phyloP scores from a whole-genome alignment of 2,329 filamentous ascomycete species.

The Fusarium drepaniforme region DNA sequence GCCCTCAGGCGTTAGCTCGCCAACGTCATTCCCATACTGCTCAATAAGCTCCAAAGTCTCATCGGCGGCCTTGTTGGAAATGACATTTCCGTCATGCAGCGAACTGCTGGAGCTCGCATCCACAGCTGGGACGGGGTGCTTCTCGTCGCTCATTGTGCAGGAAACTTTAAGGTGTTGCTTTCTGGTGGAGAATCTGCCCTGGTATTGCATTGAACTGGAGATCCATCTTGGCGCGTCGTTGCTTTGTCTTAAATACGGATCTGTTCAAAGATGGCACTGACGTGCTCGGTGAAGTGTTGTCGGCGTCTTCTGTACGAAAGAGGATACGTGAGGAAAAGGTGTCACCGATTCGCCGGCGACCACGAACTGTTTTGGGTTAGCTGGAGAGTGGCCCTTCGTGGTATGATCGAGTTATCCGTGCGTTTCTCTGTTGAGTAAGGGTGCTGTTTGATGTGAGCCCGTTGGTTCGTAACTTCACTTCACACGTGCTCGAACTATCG shows the following conservation, averaged over 20 bases:
- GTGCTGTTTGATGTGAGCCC: background rate
- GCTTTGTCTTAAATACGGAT: background rate
- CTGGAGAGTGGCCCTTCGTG: too few relatives aligned
- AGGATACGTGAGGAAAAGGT: background rate
- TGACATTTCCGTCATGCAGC: background rate
- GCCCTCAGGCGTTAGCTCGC: background rate
- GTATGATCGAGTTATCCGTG: background rate
- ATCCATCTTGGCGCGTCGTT: background rate
- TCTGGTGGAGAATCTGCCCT: background rate
- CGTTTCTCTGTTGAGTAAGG: background rate
- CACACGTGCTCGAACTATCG: background rate
- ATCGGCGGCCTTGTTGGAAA: constrained; percentile 11
- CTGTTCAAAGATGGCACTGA: background rate
- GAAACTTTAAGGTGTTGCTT: background rate
- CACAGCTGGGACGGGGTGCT: background rate
- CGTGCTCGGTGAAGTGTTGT: background rate
- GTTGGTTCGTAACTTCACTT: background rate
- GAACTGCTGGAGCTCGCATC: constrained; percentile 8
- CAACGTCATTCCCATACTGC: constrained; percentile 1
- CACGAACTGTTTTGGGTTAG: background rate
- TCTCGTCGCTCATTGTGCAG: background rate
- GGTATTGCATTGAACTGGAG: background rate
- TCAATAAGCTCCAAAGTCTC: constrained; percentile 14
- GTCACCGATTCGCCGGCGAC: background rate
- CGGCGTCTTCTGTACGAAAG: background rate